Percentiles rank a stretch among this genome's conserved stretches.
These are phyloP conservation scores for Candida cerambycidarum DNA, from an alignment of 805 yeast species.

Conservation along the genomic window DNA sequence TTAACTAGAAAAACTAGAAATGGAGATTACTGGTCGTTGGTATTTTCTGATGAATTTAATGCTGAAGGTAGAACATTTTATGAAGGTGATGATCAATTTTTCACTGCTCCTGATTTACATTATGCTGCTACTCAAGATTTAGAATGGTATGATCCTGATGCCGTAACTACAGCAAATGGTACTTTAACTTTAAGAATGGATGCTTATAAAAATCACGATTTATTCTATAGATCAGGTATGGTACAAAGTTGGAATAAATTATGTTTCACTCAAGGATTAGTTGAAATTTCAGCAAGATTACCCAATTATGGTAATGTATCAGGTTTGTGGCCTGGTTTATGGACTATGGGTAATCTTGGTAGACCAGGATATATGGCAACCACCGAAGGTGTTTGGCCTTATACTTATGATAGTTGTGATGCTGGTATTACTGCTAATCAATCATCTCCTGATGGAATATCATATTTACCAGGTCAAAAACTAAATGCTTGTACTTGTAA, in stretches of 20 bases:
- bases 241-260: slow-evolving; percentile 40
- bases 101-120: slow-evolving; percentile 39
- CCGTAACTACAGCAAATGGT: slow-evolving; percentile 40
- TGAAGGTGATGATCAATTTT: slow-evolving; percentile 46
- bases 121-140: slow-evolving; percentile 45
- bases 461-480: slow-evolving; percentile 40
- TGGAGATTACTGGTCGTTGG: slow-evolving; percentile 37
- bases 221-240: slow-evolving; percentile 41
- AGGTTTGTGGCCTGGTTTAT: slow-evolving; percentile 44
- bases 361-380: slow-evolving; percentile 39
- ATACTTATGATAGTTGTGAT: slow-evolving; percentile 39
- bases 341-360: slow-evolving; percentile 44
- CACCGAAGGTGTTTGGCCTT: slow-evolving; percentile 44
- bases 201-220: slow-evolving; percentile 35
- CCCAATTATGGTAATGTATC: slow-evolving; percentile 37
- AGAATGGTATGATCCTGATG: slow-evolving; percentile 48
- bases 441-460: slow-evolving; percentile 41
- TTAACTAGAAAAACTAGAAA: slow-evolving; percentile 19
- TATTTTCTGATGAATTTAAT: slow-evolving; percentile 43
- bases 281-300: slow-evolving; percentile 32
- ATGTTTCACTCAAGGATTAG: slow-evolving; percentile 36
- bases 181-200: slow-evolving; percentile 36
- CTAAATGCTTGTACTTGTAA: slow-evolving; percentile 35
- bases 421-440: slow-evolving; percentile 43
- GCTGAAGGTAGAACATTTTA: slow-evolving; percentile 45